Evolutionary conservation across 441 rosid genomes (phyloP).

Genomic region (Cnidoscolus chayamansa): DNA sequence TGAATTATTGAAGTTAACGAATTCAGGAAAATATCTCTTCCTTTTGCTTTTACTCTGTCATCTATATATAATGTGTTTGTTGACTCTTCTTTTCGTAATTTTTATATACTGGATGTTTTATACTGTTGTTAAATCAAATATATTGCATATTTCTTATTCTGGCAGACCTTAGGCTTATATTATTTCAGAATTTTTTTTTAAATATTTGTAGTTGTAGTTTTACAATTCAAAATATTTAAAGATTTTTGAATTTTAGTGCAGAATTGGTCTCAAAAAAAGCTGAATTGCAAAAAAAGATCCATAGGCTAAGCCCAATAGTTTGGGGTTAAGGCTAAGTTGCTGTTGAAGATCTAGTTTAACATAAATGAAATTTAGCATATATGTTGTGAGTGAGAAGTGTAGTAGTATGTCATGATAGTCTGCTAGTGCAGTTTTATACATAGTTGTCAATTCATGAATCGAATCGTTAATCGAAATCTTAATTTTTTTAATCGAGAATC

Average conservation of each 20-base stretch:
- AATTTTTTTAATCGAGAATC: no score
- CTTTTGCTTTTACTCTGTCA: constrained; percentile 18
- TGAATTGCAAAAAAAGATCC: no score
- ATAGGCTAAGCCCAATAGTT: no score
- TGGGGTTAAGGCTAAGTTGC: no score
- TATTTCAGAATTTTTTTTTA: neutral
- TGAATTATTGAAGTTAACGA: constrained; percentile 85
- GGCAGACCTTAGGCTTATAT: neutral
- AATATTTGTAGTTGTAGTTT: neutral
- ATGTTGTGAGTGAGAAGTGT: neutral
- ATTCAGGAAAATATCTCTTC: constrained; percentile 70
- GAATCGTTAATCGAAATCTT: no score
- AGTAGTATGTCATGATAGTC: constrained; percentile 7
- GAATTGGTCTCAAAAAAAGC: no score
- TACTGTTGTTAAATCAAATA: neutral
- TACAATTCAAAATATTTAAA: no score
- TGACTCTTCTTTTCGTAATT: constrained; percentile 4
- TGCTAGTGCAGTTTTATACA: neutral
- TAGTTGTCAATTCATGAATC: no score
- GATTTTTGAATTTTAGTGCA: no score
- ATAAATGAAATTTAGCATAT: neutral
- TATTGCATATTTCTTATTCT: constrained; percentile 1
- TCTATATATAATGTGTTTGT: neutral
- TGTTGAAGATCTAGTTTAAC: neutral
- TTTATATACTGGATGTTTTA: neutral